Conservation (phyloP, 1,284 basidiomycete genomes). For the Malassezia furfur region DNA sequence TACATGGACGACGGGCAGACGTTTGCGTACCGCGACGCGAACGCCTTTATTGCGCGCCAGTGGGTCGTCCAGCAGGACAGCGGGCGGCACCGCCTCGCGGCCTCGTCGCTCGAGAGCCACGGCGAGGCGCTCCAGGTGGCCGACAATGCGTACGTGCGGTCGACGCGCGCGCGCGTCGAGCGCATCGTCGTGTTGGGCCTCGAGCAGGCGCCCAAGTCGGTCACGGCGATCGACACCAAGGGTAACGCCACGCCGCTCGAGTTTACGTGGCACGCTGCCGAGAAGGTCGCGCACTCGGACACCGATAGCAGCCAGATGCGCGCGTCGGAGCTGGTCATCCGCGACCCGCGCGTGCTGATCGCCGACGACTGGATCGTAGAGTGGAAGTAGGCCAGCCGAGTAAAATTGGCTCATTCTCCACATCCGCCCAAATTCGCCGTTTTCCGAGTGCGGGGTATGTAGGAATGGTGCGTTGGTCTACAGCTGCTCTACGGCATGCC, state of each 20-base stretch:
- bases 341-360: conserved; percentile 32
- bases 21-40: conserved; percentile 61
- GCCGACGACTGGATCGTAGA: conserved; percentile 32
- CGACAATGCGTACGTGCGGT: conserved; percentile 28
- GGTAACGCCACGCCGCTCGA: conserved; percentile 10
- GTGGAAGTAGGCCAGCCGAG: conserved; percentile 14
- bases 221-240: conserved; percentile 17
- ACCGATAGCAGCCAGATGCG: conserved; percentile 16
- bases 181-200: conserved; percentile 40
- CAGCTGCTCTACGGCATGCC: conserved; percentile 24
- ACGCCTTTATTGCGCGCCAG: conserved; percentile 61
- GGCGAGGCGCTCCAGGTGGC: conserved; percentile 1
- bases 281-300: conserved; percentile 10
- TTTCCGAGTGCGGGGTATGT: too few species aligned
- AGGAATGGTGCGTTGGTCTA: not conserved
- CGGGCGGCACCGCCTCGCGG: not conserved
- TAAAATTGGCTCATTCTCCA: too few species aligned
- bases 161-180: conserved; percentile 32
- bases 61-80: conserved; percentile 16
- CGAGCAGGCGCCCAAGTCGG: conserved; percentile 21
- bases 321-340: conserved; percentile 28
- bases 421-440: too few species aligned
- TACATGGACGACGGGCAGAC: conserved; percentile 93
- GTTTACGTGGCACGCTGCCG: conserved; percentile 22
- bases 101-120: not conserved